These are phyloP conservation scores for Hyphopichia burtonii DNA, from an alignment of 1,139 yeast species.

Conservation along the genomic window DNA sequence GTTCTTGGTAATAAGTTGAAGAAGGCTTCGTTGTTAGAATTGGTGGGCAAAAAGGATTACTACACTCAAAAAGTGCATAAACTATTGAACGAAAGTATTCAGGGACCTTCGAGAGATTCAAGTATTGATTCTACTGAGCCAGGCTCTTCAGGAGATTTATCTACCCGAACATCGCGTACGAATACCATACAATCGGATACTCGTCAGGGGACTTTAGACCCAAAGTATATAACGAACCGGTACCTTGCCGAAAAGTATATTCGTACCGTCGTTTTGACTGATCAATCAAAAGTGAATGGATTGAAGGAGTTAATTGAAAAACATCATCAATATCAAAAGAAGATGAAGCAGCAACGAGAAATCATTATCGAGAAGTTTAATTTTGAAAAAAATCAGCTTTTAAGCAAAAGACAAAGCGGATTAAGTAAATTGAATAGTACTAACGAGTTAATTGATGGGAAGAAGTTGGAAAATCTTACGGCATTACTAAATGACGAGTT, in stretches of 20 bases:
- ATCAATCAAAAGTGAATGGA: conserved; percentile 3
- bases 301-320: conserved; percentile 10
- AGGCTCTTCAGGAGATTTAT: conserved; percentile 5
- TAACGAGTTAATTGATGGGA: conserved; percentile 6
- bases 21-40: conserved; percentile 12
- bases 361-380: conserved; percentile 10
- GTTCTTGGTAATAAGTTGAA: conserved; percentile 8
- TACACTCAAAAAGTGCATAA: conserved; percentile 18
- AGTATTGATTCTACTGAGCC: conserved; percentile 8
- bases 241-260: conserved; percentile 20
- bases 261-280: conserved; percentile 7
- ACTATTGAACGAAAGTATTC: conserved; percentile 8
- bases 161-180: not conserved
- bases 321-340: conserved; percentile 17
- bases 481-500: conserved; percentile 11
- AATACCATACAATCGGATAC: not conserved
- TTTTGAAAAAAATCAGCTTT: conserved; percentile 2
- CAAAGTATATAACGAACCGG: conserved; percentile 18
- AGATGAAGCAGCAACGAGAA: conserved; percentile 14
- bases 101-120: conserved; percentile 5
- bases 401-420: conserved; percentile 2
- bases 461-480: conserved; percentile 6
- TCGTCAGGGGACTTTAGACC: conserved; percentile 9
- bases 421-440: conserved; percentile 6
- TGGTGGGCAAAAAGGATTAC: conserved; percentile 16